Evolutionary conservation across 352 stramenopile species (phyloP), one percentile per base, ranked within the genome.

Genomic region (Globisporangium parvum): DNA sequence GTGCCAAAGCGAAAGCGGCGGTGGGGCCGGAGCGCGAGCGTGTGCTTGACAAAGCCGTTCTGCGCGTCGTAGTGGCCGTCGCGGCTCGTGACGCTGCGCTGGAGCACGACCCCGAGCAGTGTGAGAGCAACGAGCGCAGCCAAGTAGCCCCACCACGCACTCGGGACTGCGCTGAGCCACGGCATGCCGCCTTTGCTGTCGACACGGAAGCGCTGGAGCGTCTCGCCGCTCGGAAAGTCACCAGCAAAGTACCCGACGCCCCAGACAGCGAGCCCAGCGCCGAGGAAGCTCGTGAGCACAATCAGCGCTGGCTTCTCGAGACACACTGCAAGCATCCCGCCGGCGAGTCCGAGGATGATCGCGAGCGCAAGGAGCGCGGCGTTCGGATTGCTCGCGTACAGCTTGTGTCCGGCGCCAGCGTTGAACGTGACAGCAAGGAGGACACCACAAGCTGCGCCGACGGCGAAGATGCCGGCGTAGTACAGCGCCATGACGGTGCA

Each of bases 181-280:
- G 35, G 55, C 18, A 61, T 60, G 28, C 80, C 59, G 9, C 71
- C 69, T 9, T 67, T 37, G 46, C 68, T 65, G 33, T 71, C 60
- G 18, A 46, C 56, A 12, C 64, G 59, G 57, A 79, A 75, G 45
- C 59, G 53, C 20, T 65, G 57, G 39, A 89, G 60, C 41, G 79
- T 69, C 56, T 77, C 66, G 49, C 73, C 76, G 2, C 70, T 82
- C 9, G 79, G 76, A 55, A 82, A 87, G 37, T 79, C 68, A 15
- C 79, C 79, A 2, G 64, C 66, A 56, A 86, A 87, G 64, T 82
- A 85, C 47, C 79, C 79, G 45, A 86, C 63, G 20, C 79, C 79
- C 72, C 71, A 86, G 12, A 83, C 68, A 2, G 71, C 20, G 20
- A 78, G 58, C 21, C 67, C 70, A 0, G 70, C 69, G 12, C 79